phyloP scores from a whole-genome alignment of 78 protist genomes.

The Isochrysis galbana region DNA sequence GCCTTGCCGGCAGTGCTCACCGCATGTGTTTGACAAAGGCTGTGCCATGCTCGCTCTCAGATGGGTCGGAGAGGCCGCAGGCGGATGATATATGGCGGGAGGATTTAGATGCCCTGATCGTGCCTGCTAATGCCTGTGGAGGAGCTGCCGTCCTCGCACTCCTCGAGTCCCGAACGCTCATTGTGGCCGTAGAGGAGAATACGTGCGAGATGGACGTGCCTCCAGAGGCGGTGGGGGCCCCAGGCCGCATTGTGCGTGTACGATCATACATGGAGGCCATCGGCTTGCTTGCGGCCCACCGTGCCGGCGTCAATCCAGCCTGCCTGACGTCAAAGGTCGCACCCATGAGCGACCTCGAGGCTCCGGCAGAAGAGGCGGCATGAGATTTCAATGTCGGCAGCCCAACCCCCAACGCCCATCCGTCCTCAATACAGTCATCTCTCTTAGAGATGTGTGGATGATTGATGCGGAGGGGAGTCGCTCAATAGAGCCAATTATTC shows the following conservation, averaged over 20 bases:
- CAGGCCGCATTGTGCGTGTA: background rate
- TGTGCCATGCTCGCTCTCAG: too few relatives aligned
- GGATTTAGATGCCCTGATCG: background rate
- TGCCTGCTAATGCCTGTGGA: background rate
- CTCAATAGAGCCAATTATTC: too few relatives aligned
- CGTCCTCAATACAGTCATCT: too few relatives aligned
- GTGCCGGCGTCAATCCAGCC: conserved; percentile 10
- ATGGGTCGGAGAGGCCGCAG: background rate
- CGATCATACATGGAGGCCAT: background rate
- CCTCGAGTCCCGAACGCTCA: background rate
- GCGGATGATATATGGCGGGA: background rate
- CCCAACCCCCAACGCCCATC: too few relatives aligned
- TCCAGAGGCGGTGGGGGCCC: background rate
- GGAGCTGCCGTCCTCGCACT: background rate
- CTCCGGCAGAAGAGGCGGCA: background rate
- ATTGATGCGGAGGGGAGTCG: too few relatives aligned
- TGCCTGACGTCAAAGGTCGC: background rate
- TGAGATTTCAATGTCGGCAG: too few relatives aligned
- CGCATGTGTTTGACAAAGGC: too few relatives aligned
- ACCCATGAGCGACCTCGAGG: background rate
- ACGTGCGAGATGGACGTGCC: background rate
- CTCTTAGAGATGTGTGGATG: too few relatives aligned
- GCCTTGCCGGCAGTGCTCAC: too few relatives aligned
- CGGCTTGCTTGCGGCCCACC: background rate
- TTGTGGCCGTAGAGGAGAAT: conserved; percentile 20